phyloP scores from a whole-genome alignment of 108 stramenopile genomes.

The Discostella pseudostelligera region DNA sequence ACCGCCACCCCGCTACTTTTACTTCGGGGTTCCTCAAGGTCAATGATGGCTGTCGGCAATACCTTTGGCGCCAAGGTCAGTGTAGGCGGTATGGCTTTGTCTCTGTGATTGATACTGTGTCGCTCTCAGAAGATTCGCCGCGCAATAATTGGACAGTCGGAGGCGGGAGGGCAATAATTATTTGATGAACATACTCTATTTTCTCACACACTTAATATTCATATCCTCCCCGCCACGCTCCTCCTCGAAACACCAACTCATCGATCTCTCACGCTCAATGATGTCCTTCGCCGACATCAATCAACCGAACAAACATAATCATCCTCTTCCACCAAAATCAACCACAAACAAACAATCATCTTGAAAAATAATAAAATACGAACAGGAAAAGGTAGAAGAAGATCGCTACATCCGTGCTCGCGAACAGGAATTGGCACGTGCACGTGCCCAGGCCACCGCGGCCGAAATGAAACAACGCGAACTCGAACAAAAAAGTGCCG shows the following conservation, averaged over 20 bases:
- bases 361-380: no score
- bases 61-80: constrained; percentile 25
- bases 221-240: no score
- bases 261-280: no score
- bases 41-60: constrained; percentile 18
- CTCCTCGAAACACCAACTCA: no score
- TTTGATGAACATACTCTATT: no score
- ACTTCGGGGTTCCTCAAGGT: constrained; percentile 17
- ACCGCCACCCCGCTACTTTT: background rate
- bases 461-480: constrained; percentile 25
- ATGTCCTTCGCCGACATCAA: no score
- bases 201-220: no score
- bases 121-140: background rate
- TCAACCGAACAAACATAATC: no score
- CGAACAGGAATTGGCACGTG: constrained; percentile 28
- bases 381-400: constrained; percentile 46
- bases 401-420: constrained; percentile 52
- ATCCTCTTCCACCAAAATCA: no score
- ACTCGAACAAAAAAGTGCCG: constrained; percentile 23
- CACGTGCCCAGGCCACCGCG: constrained; percentile 10
- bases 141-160: no score
- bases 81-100: background rate
- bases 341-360: no score
- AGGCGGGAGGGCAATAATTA: no score
- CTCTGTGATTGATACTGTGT: background rate